These are phyloP conservation scores for Neospora caninum DNA, from an alignment of 169 alveolate species.

Conservation along the genomic window DNA sequence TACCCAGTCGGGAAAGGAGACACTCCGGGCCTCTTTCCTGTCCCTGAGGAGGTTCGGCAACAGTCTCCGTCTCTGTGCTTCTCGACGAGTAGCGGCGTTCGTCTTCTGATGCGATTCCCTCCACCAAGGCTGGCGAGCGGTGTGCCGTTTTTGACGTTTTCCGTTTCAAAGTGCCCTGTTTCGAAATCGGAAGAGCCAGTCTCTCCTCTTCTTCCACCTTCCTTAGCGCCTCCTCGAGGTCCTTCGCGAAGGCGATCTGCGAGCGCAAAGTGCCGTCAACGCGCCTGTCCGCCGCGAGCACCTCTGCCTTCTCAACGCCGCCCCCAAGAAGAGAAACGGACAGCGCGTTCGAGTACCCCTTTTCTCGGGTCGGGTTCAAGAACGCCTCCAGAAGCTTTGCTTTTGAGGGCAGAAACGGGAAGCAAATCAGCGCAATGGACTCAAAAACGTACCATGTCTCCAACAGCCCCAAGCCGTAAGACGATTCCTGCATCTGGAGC, in stretches of 20 bases:
- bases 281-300: not conserved
- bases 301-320: not conserved
- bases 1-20: too few species aligned
- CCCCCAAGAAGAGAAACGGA: not conserved
- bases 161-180: not conserved
- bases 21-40: too few species aligned
- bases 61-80: too few species aligned
- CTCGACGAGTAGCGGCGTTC: too few species aligned
- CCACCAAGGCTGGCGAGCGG: too few species aligned
- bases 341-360: not conserved
- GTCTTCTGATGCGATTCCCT: too few species aligned
- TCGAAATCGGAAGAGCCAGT: not conserved
- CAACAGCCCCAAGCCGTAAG: conserved; percentile 50
- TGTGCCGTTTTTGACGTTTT: not conserved
- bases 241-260: not conserved
- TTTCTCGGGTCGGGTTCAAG: not conserved
- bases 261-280: not conserved
- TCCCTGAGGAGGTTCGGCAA: too few species aligned
- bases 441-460: conserved; percentile 34
- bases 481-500: conserved; percentile 50
- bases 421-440: conserved; percentile 39
- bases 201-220: conserved; percentile 36
- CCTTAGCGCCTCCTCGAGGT: conserved; percentile 10
- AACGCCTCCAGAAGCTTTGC: conserved; percentile 46
- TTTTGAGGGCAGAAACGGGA: conserved; percentile 40